These are phyloP conservation scores for Pythium dissotocum DNA, from an alignment of 352 stramenopile species.

Conservation along the genomic window DNA sequence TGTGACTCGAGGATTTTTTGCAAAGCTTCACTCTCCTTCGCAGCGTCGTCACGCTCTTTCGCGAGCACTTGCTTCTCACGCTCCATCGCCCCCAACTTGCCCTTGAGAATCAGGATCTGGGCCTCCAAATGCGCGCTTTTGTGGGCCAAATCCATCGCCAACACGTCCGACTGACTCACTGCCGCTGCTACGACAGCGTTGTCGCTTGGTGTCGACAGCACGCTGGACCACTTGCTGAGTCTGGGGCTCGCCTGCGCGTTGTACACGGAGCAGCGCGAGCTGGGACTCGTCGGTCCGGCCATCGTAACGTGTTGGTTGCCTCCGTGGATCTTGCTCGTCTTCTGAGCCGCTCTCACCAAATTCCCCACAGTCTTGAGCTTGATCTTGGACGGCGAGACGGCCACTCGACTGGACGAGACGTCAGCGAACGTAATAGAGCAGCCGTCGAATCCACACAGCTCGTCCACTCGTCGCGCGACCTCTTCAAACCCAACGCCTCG, in stretches of 20 bases:
- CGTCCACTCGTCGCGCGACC: slow-evolving; percentile 45
- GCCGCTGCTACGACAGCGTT: neutral
- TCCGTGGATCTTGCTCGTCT: slow-evolving; percentile 12
- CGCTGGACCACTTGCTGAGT: slow-evolving; percentile 30
- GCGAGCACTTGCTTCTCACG: slow-evolving; percentile 12
- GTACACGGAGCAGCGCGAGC: slow-evolving; percentile 6
- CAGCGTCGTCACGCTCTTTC: neutral
- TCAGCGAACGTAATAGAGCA: slow-evolving; percentile 55
- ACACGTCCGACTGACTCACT: slow-evolving; percentile 16
- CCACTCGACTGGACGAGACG: slow-evolving; percentile 22
- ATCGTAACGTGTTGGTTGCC: neutral
- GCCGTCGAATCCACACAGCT: slow-evolving; percentile 28
- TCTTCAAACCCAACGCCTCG: slow-evolving; percentile 38
- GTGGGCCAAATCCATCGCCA: slow-evolving; percentile 19
- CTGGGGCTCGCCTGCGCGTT: slow-evolving; percentile 23
- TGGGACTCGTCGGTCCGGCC: neutral
- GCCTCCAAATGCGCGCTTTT: slow-evolving; percentile 23
- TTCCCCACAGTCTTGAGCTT: slow-evolving; percentile 23
- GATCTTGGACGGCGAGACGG: neutral
- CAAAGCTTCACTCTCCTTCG: neutral
- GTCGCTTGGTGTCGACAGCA: slow-evolving; percentile 16
- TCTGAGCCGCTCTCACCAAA: slow-evolving; percentile 29
- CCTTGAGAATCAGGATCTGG: slow-evolving; percentile 19
- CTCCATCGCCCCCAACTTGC: slow-evolving; percentile 6
- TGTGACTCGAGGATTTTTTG: neutral